Evolutionary conservation across 495 filamentous ascomycete species (phyloP).

Genomic region (Aspergillus nanangensis): DNA sequence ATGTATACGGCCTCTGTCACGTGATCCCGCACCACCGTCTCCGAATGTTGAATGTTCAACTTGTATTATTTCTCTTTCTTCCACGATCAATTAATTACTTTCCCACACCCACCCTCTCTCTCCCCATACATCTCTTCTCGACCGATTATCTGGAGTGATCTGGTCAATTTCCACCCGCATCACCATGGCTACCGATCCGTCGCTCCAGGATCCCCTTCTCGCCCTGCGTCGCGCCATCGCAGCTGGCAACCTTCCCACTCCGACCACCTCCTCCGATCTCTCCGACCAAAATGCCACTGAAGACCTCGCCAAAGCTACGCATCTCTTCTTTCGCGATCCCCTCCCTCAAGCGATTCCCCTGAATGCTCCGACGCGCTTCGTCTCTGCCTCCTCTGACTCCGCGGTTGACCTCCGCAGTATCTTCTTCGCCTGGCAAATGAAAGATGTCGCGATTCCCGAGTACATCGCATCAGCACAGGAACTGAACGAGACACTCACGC

Average conservation of each 20-base stretch:
- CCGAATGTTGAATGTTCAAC: too few species aligned
- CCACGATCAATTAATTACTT: too few species aligned
- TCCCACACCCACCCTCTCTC: too few species aligned
- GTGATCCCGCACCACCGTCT: too few species aligned
- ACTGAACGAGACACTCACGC: constrained; percentile 73
- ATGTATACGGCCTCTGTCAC: too few species aligned
- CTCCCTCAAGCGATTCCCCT: constrained; percentile 65
- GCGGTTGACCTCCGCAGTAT: constrained; percentile 87
- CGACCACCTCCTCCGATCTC: constrained; percentile 62
- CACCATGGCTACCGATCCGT: constrained; percentile 27
- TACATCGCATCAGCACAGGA: constrained; percentile 81
- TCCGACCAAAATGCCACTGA: constrained; percentile 38
- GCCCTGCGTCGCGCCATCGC: constrained; percentile 77
- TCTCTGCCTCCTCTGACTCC: constrained; percentile 54
- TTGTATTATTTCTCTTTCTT: too few species aligned
- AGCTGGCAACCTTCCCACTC: constrained; percentile 56
- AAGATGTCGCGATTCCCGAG: constrained; percentile 78
- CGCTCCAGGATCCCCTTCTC: constrained; percentile 65
- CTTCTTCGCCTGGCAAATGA: constrained; percentile 91
- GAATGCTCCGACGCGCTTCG: constrained; percentile 76
- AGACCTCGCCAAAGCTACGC: constrained; percentile 70
- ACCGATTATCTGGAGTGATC: constrained; percentile 2
- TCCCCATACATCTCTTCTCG: too few species aligned
- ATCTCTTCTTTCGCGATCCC: constrained; percentile 71
- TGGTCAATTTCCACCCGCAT: not conserved